Percentiles rank a stretch among this genome's conserved stretches.
Conservation (phyloP, 805 yeast genomes). For the Lachancea quebecensis region DNA sequence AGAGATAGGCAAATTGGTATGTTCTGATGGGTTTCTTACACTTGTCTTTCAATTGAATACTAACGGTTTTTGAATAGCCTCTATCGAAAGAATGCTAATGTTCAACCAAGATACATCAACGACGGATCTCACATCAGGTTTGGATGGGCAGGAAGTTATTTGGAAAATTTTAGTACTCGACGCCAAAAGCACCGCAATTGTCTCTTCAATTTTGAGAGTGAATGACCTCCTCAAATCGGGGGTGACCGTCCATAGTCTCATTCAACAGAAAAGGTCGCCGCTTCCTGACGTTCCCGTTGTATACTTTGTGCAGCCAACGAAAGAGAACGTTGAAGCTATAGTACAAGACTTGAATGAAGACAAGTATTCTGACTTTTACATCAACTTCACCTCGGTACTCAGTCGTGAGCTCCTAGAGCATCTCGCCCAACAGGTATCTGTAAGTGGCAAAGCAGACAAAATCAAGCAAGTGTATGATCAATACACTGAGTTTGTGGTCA, state of each 20-base stretch:
- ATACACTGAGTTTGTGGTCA: constrained; percentile 82
- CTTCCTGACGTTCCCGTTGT: constrained; percentile 92
- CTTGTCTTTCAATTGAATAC: not conserved
- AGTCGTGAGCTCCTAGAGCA: constrained; percentile 77
- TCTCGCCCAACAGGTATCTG: constrained; percentile 75
- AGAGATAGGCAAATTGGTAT: constrained; percentile 38
- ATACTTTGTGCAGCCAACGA: constrained; percentile 84
- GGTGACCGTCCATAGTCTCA: constrained; percentile 78
- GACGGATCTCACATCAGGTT: constrained; percentile 47
- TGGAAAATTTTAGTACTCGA: constrained; percentile 94
- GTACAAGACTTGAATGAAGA: constrained; percentile 67
- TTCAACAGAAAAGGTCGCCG: constrained; percentile 66
- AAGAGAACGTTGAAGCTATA: constrained; percentile 62
- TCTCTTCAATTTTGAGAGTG: constrained; percentile 87
- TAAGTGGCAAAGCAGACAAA: constrained; percentile 59
- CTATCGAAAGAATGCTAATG: constrained; percentile 78
- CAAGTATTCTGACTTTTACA: constrained; percentile 69
- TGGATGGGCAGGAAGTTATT: constrained; percentile 56
- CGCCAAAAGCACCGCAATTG: constrained; percentile 68
- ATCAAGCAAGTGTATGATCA: constrained; percentile 92
- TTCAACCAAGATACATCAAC: constrained; percentile 57
- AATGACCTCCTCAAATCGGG: constrained; percentile 88
- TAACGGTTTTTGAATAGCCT: constrained; percentile 6
- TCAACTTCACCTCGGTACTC: constrained; percentile 81
- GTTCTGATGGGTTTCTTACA: constrained; percentile 10